These are phyloP conservation scores for carrot (Daucus carota) DNA, from an alignment of 129 eudicot genomes.

Conservation along the genomic window DH1_v3.0 NC_030383.2:6418501-6419000, in stretches of 20 bases:
- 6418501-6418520: constrained; percentile 53
- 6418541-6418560: constrained; percentile 77
- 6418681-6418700: constrained; percentile 63
- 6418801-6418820: constrained; percentile 93
- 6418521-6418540: constrained; percentile 56
- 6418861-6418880: constrained; percentile 85
- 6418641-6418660: constrained; percentile 64
- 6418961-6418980: background rate
- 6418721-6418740: constrained; percentile 95
- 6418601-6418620: constrained; percentile 64
- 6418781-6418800: constrained; percentile 43
- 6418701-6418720: constrained; percentile 78
- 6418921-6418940: too few species aligned
- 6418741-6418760: constrained; percentile 84
- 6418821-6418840: constrained; percentile 84
- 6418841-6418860: constrained; percentile 93
- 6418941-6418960: background rate
- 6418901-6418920: background rate
- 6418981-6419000: background rate
- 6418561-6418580: constrained; percentile 78
- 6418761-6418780: constrained; percentile 64
- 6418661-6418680: constrained; percentile 66
- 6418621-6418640: constrained; percentile 67
- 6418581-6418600: constrained; percentile 53
- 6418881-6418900: constrained; percentile 23